Base-by-base conservation (phyloP, 495 filamentous ascomycete species). In the Zalerion maritima region DNA sequence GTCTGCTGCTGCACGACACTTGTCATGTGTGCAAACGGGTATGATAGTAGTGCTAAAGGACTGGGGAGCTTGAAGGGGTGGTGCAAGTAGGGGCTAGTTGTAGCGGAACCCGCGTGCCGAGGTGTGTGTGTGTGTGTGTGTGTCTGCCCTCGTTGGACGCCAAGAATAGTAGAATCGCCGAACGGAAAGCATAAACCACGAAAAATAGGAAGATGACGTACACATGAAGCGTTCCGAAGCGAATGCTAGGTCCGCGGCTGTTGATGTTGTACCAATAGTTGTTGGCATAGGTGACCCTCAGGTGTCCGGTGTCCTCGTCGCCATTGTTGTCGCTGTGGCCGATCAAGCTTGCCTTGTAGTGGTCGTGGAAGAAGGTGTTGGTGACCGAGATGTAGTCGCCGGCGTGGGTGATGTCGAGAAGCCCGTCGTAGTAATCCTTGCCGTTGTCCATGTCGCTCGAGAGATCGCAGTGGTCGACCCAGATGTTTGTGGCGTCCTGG, bases 381-480 rank as follows among this genome's bases (percentile, higher is more conserved):
- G 52, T 47, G 29, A 71, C 40, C 15, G 69, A 72, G 31, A 74
- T 32, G 30, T 46, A 69, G 33, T 73, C 62, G 2, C 50, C 43
- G 17, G 49, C 69, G 34, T 72, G 69, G 9, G 60, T 60, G 32
- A 76, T 50, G 42, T 79, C 75, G 19, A 78, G 45, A 0, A 79
- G 57, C 0, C 75, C 75, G 38, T 78, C 75, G 45, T 78, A 78
- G 44, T 70, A 72, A 50, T 79, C 73, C 46, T 75, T 77, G 54
- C 59, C 61, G 37, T 58, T 54, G 39, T 55, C 54, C 15, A 49
- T 45, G 42, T 72, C 60, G 18, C 64, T 70, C 16, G 63, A 67
- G 8, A 81, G 57, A 40, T 81, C 74, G 49, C 60, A 62, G 47
- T 79, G 74, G 49, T 81, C 75, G 18, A 79, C 55, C 73, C 74